Percentiles rank a stretch among this genome's conserved stretches.
Evolutionary conservation across 2,329 filamentous ascomycete genomes (phyloP).

Genomic region (Ilyonectria robusta): DNA sequence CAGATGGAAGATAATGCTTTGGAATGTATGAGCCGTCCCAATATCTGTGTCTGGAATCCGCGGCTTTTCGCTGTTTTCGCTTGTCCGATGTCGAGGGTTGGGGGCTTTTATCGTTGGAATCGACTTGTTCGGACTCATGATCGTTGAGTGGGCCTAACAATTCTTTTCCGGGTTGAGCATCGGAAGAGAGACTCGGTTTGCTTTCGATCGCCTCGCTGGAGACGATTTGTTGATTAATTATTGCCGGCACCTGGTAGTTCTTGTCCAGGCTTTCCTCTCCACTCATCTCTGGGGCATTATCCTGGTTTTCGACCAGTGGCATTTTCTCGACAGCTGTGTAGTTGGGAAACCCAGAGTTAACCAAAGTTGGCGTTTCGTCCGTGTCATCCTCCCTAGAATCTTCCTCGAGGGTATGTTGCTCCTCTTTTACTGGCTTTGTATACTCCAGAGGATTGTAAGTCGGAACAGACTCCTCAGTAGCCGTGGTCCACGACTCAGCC

Average conservation of each 20-base stretch:
- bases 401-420: background rate
- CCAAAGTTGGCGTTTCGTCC: background rate
- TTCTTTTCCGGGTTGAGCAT: background rate
- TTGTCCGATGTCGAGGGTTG: background rate
- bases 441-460: background rate
- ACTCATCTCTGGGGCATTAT: background rate
- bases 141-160: background rate
- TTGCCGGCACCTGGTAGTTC: background rate
- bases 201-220: background rate
- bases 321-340: background rate
- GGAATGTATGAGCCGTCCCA: background rate
- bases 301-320: background rate
- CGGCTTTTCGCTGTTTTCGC: background rate
- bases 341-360: background rate
- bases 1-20: background rate
- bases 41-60: background rate
- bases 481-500: background rate
- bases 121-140: background rate
- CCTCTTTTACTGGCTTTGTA: background rate
- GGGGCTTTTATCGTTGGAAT: background rate
- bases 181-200: background rate
- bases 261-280: background rate
- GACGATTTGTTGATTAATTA: background rate
- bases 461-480: background rate
- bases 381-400: background rate